These are phyloP conservation scores for Fraxinus quadrangulata DNA, from an alignment of 257 asterid genomes.

Conservation along the genomic window DNA sequence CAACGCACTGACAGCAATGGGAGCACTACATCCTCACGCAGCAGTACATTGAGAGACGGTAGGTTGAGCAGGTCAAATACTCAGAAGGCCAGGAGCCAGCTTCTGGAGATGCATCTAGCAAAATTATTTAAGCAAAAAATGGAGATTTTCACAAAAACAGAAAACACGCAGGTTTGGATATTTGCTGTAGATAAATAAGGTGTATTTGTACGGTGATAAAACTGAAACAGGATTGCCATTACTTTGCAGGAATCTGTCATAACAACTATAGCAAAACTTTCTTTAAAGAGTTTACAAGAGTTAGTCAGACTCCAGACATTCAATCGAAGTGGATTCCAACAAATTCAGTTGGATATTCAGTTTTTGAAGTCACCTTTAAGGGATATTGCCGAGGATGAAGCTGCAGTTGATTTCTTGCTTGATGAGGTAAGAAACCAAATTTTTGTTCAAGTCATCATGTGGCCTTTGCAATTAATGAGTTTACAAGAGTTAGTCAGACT, in stretches of 20 bases:
- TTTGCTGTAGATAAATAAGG: slow-evolving; percentile 18
- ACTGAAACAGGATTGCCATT: slow-evolving; percentile 3
- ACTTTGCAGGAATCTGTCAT: slow-evolving; percentile 74
- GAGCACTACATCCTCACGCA: slow-evolving; percentile 88
- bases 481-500: slow-evolving; percentile 89
- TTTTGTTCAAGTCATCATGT: too few species aligned
- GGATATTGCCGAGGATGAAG: slow-evolving; percentile 85
- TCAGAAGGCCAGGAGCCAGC: slow-evolving; percentile 95
- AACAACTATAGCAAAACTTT: slow-evolving; percentile 71
- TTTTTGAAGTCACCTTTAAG: slow-evolving; percentile 67
- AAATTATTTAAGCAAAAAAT: slow-evolving; percentile 92
- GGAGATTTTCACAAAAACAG: slow-evolving; percentile 88
- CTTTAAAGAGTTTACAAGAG: slow-evolving; percentile 91
- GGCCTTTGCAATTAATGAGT: too few species aligned
- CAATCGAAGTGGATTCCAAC: slow-evolving; percentile 95
- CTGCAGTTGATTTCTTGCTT: slow-evolving; percentile 88
- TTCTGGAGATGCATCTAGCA: slow-evolving; percentile 93
- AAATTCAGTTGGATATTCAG: slow-evolving; percentile 89
- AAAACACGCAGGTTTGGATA: slow-evolving; percentile 79
- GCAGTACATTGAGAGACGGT: slow-evolving; percentile 86
- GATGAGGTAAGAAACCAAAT: slow-evolving; percentile 57
- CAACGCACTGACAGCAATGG: slow-evolving; percentile 88
- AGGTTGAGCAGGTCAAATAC: slow-evolving; percentile 67
- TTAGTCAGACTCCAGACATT: slow-evolving; percentile 83
- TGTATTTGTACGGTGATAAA: slow-evolving; percentile 12